Conservation (phyloP, 495 filamentous ascomycete species). For the Talaromyces nanjingensis region DNA sequence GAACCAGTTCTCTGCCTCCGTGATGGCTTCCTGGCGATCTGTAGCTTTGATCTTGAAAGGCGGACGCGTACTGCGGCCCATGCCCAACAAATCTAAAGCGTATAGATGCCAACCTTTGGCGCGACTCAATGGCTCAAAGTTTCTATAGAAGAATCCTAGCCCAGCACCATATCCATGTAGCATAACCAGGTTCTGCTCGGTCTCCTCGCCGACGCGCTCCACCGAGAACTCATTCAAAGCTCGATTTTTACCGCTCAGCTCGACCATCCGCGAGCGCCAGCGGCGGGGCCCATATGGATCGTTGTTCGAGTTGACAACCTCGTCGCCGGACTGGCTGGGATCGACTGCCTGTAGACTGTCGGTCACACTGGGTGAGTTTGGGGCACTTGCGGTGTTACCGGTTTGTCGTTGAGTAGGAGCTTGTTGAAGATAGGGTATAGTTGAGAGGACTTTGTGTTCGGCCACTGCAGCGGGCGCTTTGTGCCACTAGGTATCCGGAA, state of each 20-base stretch:
- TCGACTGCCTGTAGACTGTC: conserved; percentile 35
- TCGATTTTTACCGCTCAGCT: conserved; percentile 76
- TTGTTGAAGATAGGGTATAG: conserved; percentile 75
- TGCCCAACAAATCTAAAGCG: conserved; percentile 86
- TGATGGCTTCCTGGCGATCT: conserved; percentile 71
- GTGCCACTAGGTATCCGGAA: conserved; percentile 65
- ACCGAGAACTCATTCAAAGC: conserved; percentile 90
- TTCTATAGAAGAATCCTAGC: conserved; percentile 95
- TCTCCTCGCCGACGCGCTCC: conserved; percentile 69
- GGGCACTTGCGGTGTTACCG: conserved; percentile 39
- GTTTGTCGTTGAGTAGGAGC: conserved; percentile 63
- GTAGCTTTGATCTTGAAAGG: conserved; percentile 78
- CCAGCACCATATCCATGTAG: conserved; percentile 95
- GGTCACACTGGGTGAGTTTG: conserved; percentile 31
- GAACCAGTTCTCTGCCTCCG: conserved; percentile 92
- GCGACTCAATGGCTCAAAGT: conserved; percentile 81
- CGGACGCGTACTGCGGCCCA: conserved; percentile 84
- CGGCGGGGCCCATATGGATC: conserved; percentile 82
- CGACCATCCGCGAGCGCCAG: conserved; percentile 81
- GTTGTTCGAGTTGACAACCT: conserved; percentile 40
- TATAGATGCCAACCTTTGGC: conserved; percentile 80
- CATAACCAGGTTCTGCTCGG: conserved; percentile 87
- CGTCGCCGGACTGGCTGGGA: conserved; percentile 30
- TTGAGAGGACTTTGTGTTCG: conserved; percentile 84
- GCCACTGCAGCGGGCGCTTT: conserved; percentile 72